Base-by-base conservation (phyloP, 768 basidiomycete species). In the Hemileccinum rubropunctum region DNA sequence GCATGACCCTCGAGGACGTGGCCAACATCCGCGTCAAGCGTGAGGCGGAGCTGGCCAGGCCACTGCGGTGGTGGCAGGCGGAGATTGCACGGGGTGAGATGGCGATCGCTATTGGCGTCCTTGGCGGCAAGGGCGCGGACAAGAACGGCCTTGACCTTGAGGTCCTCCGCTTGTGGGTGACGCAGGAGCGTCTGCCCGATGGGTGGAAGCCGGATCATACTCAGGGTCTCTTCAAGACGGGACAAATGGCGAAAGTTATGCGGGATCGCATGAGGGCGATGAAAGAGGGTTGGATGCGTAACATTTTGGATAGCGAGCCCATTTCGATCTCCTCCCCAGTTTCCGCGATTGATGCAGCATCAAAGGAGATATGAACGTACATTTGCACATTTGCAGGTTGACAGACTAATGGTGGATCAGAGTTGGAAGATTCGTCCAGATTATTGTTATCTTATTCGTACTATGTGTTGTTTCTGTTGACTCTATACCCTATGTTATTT, bases 41-140 rank as follows among this genome's bases (percentile, higher is more conserved):
- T 18, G 82, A 86, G 58, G 65, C 61, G 21, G 52, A 61, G 8
- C 76, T 72, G 15, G 2, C 17, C 0, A 58, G 55, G 1, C 68
- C 70, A 0, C 60, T 85, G 23, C 70, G 68, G 35, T 34, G 57
- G 20, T 42, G 79, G 21, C 80, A 81, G 51, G 75, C 75, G 0
- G 81, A 83, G 65, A 76, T 86, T 46, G 84, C 84, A 3, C 73
- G 82, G 14, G 82, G 83, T 8, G 84, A 87, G 63, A 81, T 85
- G 73, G 81, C 77, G 0, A 74, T 86, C 45, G 79, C 84, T 3
- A 68, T 84, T 6, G 82, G 80, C 1, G 73, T 86, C 15, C 45
- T 65, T 20, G 66, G 68, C 2, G 68, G 67, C 26, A 69, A 61
- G 28, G 63, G 64, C 4, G 68, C 64, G 2, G 63, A 51, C 28